phyloP scores from a whole-genome alignment of 345 rosid genomes.

The Salix viminalis region DNA sequence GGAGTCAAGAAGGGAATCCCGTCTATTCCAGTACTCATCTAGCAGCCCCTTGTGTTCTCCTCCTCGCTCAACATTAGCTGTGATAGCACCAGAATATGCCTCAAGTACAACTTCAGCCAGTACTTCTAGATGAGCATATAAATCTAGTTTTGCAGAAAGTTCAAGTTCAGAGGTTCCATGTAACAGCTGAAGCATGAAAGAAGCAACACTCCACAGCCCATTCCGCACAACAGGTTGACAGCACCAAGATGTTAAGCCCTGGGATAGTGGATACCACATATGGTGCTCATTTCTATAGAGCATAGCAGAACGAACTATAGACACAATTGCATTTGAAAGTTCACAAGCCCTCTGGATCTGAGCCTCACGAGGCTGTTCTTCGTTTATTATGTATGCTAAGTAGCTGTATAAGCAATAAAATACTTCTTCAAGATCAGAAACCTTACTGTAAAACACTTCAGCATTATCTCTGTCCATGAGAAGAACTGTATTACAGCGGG shows the following conservation, averaged over 20 bases:
- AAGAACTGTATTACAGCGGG: constrained; percentile 79
- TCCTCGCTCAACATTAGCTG: constrained; percentile 61
- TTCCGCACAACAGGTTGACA: constrained; percentile 62
- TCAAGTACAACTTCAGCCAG: constrained; percentile 72
- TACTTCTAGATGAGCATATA: constrained; percentile 52
- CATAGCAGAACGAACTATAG: constrained; percentile 55
- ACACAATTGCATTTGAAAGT: constrained; percentile 68
- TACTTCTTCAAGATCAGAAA: constrained; percentile 79
- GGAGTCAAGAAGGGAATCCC: constrained; percentile 64
- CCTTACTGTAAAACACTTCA: constrained; percentile 93
- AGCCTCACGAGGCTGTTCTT: constrained; percentile 46
- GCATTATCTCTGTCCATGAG: constrained; percentile 96
- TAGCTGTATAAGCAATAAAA: constrained; percentile 74
- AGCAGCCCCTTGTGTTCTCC: constrained; percentile 65
- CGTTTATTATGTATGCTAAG: constrained; percentile 58
- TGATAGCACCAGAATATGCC: constrained; percentile 58
- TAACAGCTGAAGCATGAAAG: constrained; percentile 62
- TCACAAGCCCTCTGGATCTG: constrained; percentile 75
- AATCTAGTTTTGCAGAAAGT: constrained; percentile 53
- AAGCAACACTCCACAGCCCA: constrained; percentile 77
- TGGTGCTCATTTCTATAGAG: constrained; percentile 70
- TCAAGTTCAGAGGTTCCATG: constrained; percentile 52
- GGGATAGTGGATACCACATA: constrained; percentile 90
- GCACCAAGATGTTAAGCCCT: constrained; percentile 81
- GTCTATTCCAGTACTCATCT: constrained; percentile 70